phyloP scores from a whole-genome alignment of 495 filamentous ascomycete genomes.

The Hypoxylon fragiforme region DNA sequence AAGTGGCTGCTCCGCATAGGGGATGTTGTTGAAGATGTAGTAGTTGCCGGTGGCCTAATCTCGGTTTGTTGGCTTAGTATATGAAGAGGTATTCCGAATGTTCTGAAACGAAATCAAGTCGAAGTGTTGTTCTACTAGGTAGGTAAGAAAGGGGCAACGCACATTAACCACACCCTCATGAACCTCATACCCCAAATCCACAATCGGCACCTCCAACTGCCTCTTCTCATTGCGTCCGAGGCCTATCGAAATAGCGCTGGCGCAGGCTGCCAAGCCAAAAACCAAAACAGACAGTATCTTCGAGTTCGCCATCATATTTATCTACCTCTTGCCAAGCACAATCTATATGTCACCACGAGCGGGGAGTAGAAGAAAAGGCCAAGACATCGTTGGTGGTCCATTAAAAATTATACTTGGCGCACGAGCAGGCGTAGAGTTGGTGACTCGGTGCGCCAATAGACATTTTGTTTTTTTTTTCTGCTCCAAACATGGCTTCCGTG shows the following conservation, averaged over 20 bases:
- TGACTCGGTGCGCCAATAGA: no score
- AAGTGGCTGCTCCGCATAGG: conserved; percentile 25
- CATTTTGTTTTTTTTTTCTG: no score
- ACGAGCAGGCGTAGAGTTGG: no score
- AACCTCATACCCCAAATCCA: conserved; percentile 29
- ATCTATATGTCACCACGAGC: no score
- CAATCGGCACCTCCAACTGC: background rate
- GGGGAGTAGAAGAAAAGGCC: no score
- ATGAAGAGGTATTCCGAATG: no score
- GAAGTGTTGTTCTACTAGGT: no score
- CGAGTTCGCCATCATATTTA: conserved; percentile 3
- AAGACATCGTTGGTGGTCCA: no score
- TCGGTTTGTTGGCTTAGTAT: background rate
- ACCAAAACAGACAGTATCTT: conserved; percentile 9
- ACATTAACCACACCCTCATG: conserved; percentile 23
- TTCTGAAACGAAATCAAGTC: no score
- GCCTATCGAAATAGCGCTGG: background rate
- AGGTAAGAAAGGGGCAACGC: conserved; percentile 3
- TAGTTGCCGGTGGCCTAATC: conserved; percentile 19
- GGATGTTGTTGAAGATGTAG: conserved; percentile 29
- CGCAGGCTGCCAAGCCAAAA: background rate
- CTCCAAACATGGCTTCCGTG: no score
- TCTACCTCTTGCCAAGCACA: no score
- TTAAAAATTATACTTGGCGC: no score
- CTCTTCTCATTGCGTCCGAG: conserved; percentile 1